Conservation (phyloP, 139 green algal species). For the Ettlia oleoabundans region DNA sequence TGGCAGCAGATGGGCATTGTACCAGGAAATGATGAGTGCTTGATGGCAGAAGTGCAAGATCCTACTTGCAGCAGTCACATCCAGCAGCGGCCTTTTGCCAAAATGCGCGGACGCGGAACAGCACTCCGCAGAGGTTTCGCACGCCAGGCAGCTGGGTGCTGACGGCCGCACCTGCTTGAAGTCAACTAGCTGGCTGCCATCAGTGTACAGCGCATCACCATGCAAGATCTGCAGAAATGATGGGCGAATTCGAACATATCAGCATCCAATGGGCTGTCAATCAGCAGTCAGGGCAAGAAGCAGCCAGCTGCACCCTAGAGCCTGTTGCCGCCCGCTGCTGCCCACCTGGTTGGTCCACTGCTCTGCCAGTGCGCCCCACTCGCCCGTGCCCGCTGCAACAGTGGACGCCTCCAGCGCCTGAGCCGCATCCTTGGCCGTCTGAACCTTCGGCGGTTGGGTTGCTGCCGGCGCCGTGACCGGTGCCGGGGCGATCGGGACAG, state of each 20-base stretch:
- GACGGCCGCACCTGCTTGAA: conserved; percentile 25
- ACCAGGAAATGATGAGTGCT: no score
- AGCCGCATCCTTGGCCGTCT: background rate
- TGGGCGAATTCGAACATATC: background rate
- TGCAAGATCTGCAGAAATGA: background rate
- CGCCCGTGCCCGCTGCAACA: background rate
- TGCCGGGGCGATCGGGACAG: background rate
- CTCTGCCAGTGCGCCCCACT: conserved; percentile 1
- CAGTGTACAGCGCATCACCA: background rate
- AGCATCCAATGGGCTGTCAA: background rate
- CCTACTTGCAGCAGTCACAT: background rate
- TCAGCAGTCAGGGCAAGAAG: background rate
- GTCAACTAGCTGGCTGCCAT: conserved; percentile 14
- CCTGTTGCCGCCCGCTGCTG: background rate
- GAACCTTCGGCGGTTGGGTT: background rate
- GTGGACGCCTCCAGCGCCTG: conserved; percentile 11
- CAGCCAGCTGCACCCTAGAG: background rate
- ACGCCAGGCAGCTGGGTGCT: no score
- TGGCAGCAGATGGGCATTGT: no score
- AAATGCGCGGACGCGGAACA: no score
- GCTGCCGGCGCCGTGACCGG: background rate
- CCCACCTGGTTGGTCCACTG: conserved; percentile 30
- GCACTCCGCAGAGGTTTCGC: background rate
- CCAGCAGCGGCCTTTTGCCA: no score
- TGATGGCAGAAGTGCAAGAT: background rate